Conservation (phyloP, 108 stramenopile species). For the Stephanodiscus triporus region DNA sequence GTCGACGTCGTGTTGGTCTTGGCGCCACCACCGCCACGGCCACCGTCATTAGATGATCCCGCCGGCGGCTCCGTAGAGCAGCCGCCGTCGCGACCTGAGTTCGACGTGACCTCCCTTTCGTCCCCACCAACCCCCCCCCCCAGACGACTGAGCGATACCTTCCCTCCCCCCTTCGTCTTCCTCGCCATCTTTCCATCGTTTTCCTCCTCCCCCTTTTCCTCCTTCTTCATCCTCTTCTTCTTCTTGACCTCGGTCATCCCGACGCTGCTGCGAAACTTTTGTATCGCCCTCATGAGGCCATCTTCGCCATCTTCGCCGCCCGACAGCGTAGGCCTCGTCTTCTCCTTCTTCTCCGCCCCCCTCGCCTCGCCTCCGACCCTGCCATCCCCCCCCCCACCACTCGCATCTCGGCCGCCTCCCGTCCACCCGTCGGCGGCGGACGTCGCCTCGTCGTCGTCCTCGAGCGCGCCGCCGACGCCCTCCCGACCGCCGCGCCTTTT, state of each 20-base stretch:
- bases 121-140: too few species aligned
- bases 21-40: neutral
- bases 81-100: neutral
- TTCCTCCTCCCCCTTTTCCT: slow-evolving; percentile 23
- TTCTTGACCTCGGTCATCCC: neutral
- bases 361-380: neutral
- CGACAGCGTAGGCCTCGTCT: slow-evolving; percentile 23
- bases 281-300: neutral
- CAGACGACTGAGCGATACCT: too few species aligned
- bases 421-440: neutral
- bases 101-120: neutral
- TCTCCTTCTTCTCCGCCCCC: neutral
- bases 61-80: too few species aligned
- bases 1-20: neutral
- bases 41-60: neutral
- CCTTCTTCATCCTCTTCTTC: slow-evolving; percentile 4
- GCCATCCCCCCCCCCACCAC: neutral
- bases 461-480: neutral
- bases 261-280: neutral
- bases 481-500: slow-evolving; percentile 56
- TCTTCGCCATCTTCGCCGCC: slow-evolving; percentile 29
- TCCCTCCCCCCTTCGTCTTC: too few species aligned
- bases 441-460: neutral
- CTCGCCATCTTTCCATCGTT: neutral
- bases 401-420: neutral